Conservation (phyloP, 2,329 filamentous ascomycete genomes). For the Beauveria pseudobassiana region DNA sequence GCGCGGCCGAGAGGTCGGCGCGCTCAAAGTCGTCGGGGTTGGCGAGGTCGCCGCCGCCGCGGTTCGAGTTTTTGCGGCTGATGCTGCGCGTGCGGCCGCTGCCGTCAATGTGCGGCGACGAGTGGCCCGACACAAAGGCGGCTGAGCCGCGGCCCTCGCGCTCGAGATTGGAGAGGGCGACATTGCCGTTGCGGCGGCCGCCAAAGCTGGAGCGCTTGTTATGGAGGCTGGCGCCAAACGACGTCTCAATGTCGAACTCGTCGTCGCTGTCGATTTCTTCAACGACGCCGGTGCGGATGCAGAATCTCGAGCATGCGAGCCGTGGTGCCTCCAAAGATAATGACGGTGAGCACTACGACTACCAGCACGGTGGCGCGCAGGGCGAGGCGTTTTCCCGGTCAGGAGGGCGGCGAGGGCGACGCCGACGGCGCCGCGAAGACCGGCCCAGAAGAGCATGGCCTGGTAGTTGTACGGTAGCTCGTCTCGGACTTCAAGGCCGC, state of each 20-base stretch:
- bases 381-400: constrained; percentile 74
- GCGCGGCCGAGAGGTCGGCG: constrained; percentile 46
- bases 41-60: constrained; percentile 14
- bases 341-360: constrained; percentile 93
- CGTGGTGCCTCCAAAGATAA: constrained; percentile 96
- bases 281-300: constrained; percentile 92
- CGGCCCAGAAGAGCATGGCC: constrained; percentile 99
- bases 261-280: constrained; percentile 97
- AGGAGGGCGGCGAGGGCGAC: constrained; percentile 89
- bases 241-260: constrained; percentile 86
- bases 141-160: constrained; percentile 24
- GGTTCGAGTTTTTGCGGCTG: constrained; percentile 42
- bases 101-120: constrained; percentile 37
- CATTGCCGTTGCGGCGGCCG: constrained; percentile 58
- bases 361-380: constrained; percentile 93
- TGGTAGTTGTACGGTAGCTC: constrained; percentile 94
- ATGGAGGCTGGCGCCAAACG: constrained; percentile 63
- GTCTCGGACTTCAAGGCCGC: constrained; percentile 67
- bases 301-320: constrained; percentile 96
- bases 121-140: constrained; percentile 47
- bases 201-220: constrained; percentile 74
- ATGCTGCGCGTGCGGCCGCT: constrained; percentile 36
- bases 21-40: constrained; percentile 43
- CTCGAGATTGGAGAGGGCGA: constrained; percentile 48
- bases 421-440: constrained; percentile 87